phyloP scores from a whole-genome alignment of 495 filamentous ascomycete genomes.

The Hypoxylon crocopeplum region DNA sequence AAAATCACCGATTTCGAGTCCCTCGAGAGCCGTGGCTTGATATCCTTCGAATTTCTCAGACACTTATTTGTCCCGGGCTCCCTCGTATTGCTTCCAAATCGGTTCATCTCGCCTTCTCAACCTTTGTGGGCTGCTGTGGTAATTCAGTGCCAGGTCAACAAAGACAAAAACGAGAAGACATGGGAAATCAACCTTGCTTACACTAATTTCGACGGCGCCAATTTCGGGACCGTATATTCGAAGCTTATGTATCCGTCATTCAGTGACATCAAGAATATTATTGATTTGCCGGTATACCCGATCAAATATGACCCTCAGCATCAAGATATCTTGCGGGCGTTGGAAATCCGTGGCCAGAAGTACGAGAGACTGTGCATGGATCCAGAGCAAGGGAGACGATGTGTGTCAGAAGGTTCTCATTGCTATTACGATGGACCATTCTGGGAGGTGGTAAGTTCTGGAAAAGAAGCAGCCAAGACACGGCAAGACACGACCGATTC shows the following conservation, averaged over 20 bases:
- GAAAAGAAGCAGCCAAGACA: not conserved
- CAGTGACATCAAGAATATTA: conserved; percentile 1
- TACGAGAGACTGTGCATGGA: not conserved
- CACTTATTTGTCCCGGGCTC: not conserved
- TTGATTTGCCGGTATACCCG: not conserved
- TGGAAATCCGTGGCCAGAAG: not conserved
- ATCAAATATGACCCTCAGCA: not conserved
- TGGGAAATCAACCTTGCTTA: conserved; percentile 2
- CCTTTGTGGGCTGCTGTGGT: conserved; percentile 1
- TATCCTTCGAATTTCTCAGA: not conserved
- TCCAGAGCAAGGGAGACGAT: not conserved
- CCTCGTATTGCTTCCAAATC: not conserved
- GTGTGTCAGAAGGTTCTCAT: not conserved
- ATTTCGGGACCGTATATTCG: not conserved
- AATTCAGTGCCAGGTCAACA: not conserved
- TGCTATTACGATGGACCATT: conserved; percentile 1
- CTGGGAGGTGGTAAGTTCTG: not conserved
- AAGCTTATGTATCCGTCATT: not conserved
- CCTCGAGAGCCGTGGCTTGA: not conserved
- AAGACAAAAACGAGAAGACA: not conserved
- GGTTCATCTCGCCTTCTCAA: not conserved
- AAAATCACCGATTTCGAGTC: not conserved
- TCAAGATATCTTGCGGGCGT: not conserved
- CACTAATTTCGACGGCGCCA: conserved; percentile 3
- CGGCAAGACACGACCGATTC: not conserved